Percentiles rank a stretch among this genome's conserved stretches.
Evolutionary conservation across 768 basidiomycete genomes (phyloP).

Genomic region (Russula griseocarnosa): DNA sequence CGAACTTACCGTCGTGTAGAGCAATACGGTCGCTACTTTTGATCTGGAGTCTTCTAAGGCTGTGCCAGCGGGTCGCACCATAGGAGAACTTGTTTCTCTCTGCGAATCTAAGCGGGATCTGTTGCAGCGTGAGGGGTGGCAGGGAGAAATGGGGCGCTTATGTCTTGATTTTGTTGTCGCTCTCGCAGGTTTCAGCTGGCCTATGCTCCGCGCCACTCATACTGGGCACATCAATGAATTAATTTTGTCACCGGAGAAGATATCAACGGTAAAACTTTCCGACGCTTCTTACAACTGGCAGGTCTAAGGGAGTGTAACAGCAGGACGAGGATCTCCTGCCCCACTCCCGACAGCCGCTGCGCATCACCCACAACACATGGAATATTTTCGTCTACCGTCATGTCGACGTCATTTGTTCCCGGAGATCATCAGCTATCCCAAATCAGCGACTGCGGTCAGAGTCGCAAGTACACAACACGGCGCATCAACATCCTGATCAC

Average conservation of each 20-base stretch:
- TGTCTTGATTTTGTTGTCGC: slow-evolving; percentile 35
- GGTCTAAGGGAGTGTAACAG: slow-evolving; percentile 17
- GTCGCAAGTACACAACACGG: slow-evolving; percentile 9
- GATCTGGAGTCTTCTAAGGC: background rate
- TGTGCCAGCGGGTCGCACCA: slow-evolving; percentile 1
- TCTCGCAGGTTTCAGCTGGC: slow-evolving; percentile 33
- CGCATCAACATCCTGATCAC: slow-evolving; percentile 24
- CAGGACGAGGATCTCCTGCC: slow-evolving; percentile 21
- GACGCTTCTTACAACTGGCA: background rate
- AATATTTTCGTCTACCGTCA: slow-evolving; percentile 18
- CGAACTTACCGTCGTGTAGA: slow-evolving; percentile 18
- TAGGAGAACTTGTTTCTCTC: slow-evolving; percentile 33
- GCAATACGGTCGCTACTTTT: background rate
- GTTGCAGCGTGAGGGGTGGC: slow-evolving; percentile 33
- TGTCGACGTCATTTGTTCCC: slow-evolving; percentile 21
- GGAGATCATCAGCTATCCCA: slow-evolving; percentile 16
- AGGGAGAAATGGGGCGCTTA: slow-evolving; percentile 28
- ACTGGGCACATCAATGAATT: background rate
- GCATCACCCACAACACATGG: slow-evolving; percentile 25
- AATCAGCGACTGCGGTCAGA: slow-evolving; percentile 20
- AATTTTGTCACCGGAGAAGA: slow-evolving; percentile 11
- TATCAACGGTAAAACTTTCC: slow-evolving; percentile 7
- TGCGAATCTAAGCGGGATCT: slow-evolving; percentile 35
- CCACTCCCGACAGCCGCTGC: slow-evolving; percentile 26
- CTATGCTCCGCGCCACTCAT: slow-evolving; percentile 1